Evolutionary conservation across 306 rosid genomes (phyloP).

Genomic region (Potentilla sterilis): DNA sequence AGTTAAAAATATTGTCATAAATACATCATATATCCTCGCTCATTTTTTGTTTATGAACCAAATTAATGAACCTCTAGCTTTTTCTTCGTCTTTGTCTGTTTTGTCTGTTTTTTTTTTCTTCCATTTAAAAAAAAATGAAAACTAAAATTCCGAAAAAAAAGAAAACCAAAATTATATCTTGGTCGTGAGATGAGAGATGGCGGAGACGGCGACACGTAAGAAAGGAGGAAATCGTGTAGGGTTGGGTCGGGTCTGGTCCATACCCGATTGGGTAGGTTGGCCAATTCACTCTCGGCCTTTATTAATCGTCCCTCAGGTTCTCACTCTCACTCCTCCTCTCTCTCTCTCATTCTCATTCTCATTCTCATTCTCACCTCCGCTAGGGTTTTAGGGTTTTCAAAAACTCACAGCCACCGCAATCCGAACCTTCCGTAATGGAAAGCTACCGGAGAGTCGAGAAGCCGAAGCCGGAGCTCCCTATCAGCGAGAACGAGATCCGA

Average conservation of each 20-base stretch:
- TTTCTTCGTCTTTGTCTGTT: no score
- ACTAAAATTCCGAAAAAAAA: no score
- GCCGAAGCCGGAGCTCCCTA: constrained; percentile 75
- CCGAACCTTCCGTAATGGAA: constrained; percentile 49
- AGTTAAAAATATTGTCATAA: no score
- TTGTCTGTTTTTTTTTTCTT: no score
- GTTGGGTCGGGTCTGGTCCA: background rate
- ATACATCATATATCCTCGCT: no score
- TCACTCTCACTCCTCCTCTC: background rate
- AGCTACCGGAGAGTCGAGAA: constrained; percentile 91
- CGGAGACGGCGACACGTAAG: background rate
- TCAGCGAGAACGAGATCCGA: constrained; percentile 85
- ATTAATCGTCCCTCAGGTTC: background rate
- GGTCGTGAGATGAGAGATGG: no score
- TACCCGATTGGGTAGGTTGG: background rate
- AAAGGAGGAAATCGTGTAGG: background rate
- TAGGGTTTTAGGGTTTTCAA: constrained; percentile 68
- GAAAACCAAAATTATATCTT: no score
- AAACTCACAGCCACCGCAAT: background rate
- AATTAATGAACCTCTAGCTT: no score
- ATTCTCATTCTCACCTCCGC: constrained; percentile 15
- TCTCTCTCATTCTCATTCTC: background rate
- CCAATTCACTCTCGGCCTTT: background rate
- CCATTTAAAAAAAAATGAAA: no score
- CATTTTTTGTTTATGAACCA: no score